Conservation (phyloP, 345 rosid genomes). For the Euphorbia tirucalli region DNA sequence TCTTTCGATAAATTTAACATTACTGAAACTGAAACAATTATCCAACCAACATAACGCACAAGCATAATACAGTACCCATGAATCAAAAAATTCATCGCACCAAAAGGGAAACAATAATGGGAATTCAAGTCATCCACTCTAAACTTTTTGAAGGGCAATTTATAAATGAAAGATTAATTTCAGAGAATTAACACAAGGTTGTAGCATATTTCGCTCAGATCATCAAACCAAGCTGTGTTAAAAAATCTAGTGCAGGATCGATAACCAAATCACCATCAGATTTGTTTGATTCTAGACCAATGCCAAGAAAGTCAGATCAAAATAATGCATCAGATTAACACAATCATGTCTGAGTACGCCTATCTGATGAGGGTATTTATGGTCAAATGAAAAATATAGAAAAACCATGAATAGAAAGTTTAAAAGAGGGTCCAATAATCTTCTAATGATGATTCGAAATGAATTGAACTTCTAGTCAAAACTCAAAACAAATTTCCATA, state of each 20-base stretch:
- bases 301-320: neutral
- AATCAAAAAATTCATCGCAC: conserved; percentile 3
- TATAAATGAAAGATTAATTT: neutral
- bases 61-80: neutral
- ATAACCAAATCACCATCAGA: conserved; percentile 7
- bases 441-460: neutral
- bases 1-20: neutral
- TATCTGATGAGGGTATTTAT: neutral
- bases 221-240: neutral
- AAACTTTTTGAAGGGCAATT: neutral
- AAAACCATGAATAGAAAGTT: neutral
- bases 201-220: neutral
- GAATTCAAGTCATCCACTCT: neutral
- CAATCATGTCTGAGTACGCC: neutral
- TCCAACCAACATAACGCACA: neutral
- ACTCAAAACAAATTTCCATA: neutral
- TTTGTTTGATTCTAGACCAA: neutral
- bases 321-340: neutral
- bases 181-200: neutral
- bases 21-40: neutral
- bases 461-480: neutral
- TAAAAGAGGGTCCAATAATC: neutral
- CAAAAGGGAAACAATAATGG: neutral
- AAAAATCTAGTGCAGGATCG: neutral
- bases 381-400: neutral